These are phyloP conservation scores for Torulaspora indica DNA, from an alignment of 805 yeast species.

Conservation along the genomic window DNA sequence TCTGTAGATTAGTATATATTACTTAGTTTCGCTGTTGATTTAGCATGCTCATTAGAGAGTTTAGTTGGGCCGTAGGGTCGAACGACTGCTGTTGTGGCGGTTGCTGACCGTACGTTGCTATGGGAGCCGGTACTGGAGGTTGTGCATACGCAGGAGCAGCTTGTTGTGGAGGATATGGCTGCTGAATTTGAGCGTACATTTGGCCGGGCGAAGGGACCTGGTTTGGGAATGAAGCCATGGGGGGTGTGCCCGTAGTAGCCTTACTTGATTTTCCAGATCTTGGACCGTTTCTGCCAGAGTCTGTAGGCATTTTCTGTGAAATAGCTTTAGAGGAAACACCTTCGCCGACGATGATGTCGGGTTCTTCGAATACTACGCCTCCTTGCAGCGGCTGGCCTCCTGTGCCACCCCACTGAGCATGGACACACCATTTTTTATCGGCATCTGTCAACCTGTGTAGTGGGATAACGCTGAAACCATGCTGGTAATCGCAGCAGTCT, in stretches of 20 bases:
- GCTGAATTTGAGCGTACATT: slow-evolving; percentile 23
- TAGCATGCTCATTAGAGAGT: slow-evolving; percentile 41
- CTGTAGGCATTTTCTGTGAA: slow-evolving; percentile 88
- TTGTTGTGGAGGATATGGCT: slow-evolving; percentile 19
- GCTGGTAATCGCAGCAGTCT: slow-evolving; percentile 93
- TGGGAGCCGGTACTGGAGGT: slow-evolving; percentile 14
- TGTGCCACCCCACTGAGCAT: slow-evolving; percentile 96
- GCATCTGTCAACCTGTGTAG: slow-evolving; percentile 87
- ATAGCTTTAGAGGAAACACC: slow-evolving; percentile 91
- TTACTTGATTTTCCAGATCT: slow-evolving; percentile 62
- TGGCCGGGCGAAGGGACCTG: slow-evolving; percentile 17
- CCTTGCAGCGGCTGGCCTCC: slow-evolving; percentile 77
- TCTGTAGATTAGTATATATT: slow-evolving; percentile 1
- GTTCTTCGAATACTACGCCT: slow-evolving; percentile 89
- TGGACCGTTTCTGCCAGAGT: slow-evolving; percentile 80
- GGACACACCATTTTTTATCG: slow-evolving; percentile 80
- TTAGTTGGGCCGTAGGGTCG: slow-evolving; percentile 40
- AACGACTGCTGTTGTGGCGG: slow-evolving; percentile 25
- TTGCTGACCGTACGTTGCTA: slow-evolving; percentile 15
- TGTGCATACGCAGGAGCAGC: slow-evolving; percentile 12
- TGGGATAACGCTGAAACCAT: slow-evolving; percentile 85
- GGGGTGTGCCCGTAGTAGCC: slow-evolving; percentile 27
- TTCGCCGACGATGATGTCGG: slow-evolving; percentile 93
- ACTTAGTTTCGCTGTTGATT: slow-evolving; percentile 36
- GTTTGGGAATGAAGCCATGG: slow-evolving; percentile 25